Percentiles rank a stretch among this genome's conserved stretches.
phyloP scores from a whole-genome alignment of 116 monocot species.

The Papilionanthe hybrid region DNA sequence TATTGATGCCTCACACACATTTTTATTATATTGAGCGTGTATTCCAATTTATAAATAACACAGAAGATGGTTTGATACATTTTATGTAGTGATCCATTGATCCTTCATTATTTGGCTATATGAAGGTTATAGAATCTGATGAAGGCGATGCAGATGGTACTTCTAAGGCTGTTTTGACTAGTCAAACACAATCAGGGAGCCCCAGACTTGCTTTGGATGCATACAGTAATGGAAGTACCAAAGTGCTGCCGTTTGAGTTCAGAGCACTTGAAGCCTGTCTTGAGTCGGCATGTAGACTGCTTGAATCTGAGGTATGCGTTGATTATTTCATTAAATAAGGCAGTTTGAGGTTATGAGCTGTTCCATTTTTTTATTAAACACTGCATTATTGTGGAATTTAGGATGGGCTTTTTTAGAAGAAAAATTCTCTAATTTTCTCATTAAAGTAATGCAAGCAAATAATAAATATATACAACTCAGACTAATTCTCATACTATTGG shows the following conservation, averaged over 20 bases:
- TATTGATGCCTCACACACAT: background rate
- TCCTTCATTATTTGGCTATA: slow-evolving; percentile 3
- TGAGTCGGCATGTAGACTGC: slow-evolving; percentile 69
- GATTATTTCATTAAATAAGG: background rate
- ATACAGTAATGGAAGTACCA: slow-evolving; percentile 31
- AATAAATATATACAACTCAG: too few relatives aligned
- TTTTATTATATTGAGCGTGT: background rate
- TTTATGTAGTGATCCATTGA: background rate
- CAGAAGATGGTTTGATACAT: background rate
- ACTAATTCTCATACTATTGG: too few relatives aligned
- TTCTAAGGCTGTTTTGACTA: slow-evolving; percentile 5
- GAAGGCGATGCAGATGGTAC: background rate
- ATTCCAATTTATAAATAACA: background rate
- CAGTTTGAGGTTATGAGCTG: background rate
- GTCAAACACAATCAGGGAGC: slow-evolving; percentile 11
- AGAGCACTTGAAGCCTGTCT: slow-evolving; percentile 76
- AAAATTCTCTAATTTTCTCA: too few relatives aligned
- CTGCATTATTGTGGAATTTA: background rate
- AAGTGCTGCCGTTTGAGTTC: slow-evolving; percentile 79
- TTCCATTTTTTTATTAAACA: background rate
- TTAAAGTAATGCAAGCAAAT: too few relatives aligned
- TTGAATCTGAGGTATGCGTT: slow-evolving; percentile 70
- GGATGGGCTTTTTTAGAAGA: too few relatives aligned
- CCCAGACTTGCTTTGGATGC: slow-evolving; percentile 21
- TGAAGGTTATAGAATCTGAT: slow-evolving; percentile 14